phyloP scores from a whole-genome alignment of 2,329 filamentous ascomycete species.

The Fusarium abutilonis region DNA sequence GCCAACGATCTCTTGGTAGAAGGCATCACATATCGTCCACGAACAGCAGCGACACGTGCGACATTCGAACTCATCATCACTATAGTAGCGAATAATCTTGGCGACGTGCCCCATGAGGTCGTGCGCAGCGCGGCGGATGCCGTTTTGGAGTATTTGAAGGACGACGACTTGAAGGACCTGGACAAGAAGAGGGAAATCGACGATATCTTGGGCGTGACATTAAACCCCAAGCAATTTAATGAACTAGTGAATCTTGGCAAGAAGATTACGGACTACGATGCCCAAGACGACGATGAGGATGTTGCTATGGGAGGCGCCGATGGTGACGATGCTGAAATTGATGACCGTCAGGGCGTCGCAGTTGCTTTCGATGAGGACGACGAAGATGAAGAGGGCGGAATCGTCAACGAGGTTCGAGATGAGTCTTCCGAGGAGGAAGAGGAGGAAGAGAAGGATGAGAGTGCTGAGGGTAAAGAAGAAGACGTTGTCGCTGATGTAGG shows the following conservation, averaged over 20 bases:
- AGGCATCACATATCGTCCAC: slow-evolving; percentile 89
- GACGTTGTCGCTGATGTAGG: slow-evolving; percentile 69
- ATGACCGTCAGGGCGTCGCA: slow-evolving; percentile 94
- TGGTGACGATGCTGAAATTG: slow-evolving; percentile 78
- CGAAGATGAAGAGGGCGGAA: slow-evolving; percentile 81
- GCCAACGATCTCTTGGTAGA: slow-evolving; percentile 88
- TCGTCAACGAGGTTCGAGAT: slow-evolving; percentile 88
- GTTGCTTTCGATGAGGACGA: slow-evolving; percentile 96
- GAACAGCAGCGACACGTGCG: slow-evolving; percentile 88
- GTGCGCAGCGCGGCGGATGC: slow-evolving; percentile 94
- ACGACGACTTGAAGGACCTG: slow-evolving; percentile 94
- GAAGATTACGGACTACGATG: slow-evolving; percentile 98
- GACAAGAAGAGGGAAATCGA: slow-evolving; percentile 99
- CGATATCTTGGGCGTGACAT: slow-evolving; percentile 84
- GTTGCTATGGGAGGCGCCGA: slow-evolving; percentile 75
- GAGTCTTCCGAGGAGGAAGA: slow-evolving; percentile 86
- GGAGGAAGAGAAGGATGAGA: slow-evolving; percentile 65
- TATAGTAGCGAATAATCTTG: slow-evolving; percentile 85
- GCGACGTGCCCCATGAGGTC: slow-evolving; percentile 91
- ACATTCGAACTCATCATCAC: slow-evolving; percentile 96
- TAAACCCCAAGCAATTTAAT: slow-evolving; percentile 93
- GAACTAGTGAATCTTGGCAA: slow-evolving; percentile 96
- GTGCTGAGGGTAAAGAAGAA: slow-evolving; percentile 60
- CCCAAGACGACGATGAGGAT: slow-evolving; percentile 93
- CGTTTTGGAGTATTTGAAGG: slow-evolving; percentile 89